These are phyloP conservation scores for Neonectria faginata DNA, from an alignment of 2,329 filamentous ascomycete species.

Conservation along the genomic window DNA sequence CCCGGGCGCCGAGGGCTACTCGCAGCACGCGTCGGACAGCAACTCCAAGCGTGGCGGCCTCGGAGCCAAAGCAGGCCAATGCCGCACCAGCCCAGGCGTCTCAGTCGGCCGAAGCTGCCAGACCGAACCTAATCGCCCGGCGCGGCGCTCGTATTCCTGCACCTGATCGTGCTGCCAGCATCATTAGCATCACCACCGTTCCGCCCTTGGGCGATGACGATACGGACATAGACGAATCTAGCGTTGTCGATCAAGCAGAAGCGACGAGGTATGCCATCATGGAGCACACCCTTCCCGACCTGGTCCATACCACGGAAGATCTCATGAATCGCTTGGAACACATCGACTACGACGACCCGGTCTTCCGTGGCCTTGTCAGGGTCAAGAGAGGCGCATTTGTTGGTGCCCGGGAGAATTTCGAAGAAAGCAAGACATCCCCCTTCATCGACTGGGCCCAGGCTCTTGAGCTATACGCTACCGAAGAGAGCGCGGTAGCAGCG, in stretches of 20 bases:
- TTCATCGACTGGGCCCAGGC: constrained; percentile 48
- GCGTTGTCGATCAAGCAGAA: constrained; percentile 11
- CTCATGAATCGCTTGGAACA: constrained; percentile 45
- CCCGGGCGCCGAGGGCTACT: constrained; percentile 27
- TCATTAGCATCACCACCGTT: constrained; percentile 37
- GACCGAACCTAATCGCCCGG: constrained; percentile 32
- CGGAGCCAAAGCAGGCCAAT: constrained; percentile 7
- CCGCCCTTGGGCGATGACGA: constrained; percentile 40
- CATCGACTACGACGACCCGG: constrained; percentile 29
- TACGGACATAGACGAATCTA: constrained; percentile 30
- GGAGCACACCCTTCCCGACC: constrained; percentile 43
- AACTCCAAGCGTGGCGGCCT: constrained; percentile 6
- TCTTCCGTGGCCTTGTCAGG: constrained; percentile 40
- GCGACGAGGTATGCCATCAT: constrained; percentile 39
- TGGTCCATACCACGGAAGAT: constrained; percentile 43
- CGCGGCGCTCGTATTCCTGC: constrained; percentile 39
- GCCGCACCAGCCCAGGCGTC: constrained; percentile 6
- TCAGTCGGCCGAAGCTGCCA: constrained; percentile 8
- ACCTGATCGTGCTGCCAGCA: constrained; percentile 6
- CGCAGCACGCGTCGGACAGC: constrained; percentile 33
- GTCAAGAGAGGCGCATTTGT: constrained; percentile 46
- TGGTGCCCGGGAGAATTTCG: constrained; percentile 43
- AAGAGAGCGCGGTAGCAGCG: constrained; percentile 12
- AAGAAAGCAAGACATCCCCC: constrained; percentile 28
- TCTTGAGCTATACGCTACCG: constrained; percentile 3